phyloP scores from a whole-genome alignment of 495 filamentous ascomycete genomes.

The Bacidia gigantensis region DNA sequence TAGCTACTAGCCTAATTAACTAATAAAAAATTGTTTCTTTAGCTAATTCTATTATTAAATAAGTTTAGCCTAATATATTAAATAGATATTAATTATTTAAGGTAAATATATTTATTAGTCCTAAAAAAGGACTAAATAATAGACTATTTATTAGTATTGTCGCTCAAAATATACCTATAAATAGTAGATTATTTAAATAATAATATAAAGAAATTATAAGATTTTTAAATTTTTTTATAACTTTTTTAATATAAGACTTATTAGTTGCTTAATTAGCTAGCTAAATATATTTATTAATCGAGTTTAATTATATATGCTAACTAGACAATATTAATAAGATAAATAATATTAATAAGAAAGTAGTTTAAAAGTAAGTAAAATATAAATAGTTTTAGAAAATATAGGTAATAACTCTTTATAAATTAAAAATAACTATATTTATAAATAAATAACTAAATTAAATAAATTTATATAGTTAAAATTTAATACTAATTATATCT shows the following conservation, averaged over 20 bases:
- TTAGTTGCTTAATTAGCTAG: background rate
- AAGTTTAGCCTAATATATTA: background rate
- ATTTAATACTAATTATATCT: too few species aligned
- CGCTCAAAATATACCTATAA: background rate
- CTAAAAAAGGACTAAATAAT: background rate
- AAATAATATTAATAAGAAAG: too few species aligned
- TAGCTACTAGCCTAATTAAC: too few species aligned
- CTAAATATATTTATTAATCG: background rate
- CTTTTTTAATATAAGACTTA: background rate
- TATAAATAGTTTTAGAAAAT: too few species aligned
- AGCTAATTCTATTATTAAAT: background rate
- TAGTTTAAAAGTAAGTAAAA: too few species aligned
- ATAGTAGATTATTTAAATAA: background rate
- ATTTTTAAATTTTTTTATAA: background rate
- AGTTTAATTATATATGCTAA: too few species aligned
- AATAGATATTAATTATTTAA: background rate
- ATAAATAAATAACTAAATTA: too few species aligned
- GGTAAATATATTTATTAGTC: constrained; percentile 3
- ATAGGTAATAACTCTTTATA: too few species aligned
- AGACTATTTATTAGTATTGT: background rate
- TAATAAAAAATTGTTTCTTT: background rate
- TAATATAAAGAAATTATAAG: background rate
- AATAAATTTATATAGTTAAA: too few species aligned
- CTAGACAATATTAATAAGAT: too few species aligned
- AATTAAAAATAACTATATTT: too few species aligned